These are phyloP conservation scores for Naegleria fowleri DNA, from an alignment of 208 protist species.

Conservation along the genomic window DNA sequence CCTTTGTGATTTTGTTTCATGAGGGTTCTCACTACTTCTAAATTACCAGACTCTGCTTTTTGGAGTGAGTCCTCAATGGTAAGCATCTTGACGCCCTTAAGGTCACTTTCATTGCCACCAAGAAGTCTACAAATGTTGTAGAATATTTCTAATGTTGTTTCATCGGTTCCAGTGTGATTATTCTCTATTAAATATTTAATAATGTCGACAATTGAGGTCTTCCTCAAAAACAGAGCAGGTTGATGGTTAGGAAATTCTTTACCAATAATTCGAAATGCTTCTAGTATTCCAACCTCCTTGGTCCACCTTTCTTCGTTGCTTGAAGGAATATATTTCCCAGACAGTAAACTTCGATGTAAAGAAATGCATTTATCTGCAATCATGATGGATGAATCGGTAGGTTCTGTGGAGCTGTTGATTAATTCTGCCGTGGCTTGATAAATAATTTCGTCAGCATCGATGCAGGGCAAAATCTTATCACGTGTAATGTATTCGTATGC, in stretches of 20 bases:
- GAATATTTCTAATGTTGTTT: background rate
- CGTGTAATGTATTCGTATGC: background rate
- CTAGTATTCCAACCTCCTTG: background rate
- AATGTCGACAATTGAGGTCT: background rate
- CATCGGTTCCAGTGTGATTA: background rate
- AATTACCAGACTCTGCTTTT: background rate
- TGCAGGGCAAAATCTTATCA: background rate
- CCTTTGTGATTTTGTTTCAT: background rate
- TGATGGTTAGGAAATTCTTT: background rate
- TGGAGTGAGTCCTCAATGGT: background rate
- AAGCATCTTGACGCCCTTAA: background rate
- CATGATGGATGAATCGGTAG: background rate
- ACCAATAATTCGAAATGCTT: background rate
- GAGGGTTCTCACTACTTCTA: background rate
- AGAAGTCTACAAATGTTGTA: background rate
- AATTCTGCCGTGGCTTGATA: background rate
- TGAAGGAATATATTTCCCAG: background rate
- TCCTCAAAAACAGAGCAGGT: background rate
- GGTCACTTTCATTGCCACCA: background rate
- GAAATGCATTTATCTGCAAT: background rate
- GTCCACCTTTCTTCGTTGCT: background rate
- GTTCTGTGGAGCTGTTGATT: background rate
- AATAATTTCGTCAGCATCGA: background rate
- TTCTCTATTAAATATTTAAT: background rate
- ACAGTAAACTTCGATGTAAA: background rate